Base-by-base conservation (phyloP, 352 stramenopile genomes). In the Plasmopara halstedii region DNA sequence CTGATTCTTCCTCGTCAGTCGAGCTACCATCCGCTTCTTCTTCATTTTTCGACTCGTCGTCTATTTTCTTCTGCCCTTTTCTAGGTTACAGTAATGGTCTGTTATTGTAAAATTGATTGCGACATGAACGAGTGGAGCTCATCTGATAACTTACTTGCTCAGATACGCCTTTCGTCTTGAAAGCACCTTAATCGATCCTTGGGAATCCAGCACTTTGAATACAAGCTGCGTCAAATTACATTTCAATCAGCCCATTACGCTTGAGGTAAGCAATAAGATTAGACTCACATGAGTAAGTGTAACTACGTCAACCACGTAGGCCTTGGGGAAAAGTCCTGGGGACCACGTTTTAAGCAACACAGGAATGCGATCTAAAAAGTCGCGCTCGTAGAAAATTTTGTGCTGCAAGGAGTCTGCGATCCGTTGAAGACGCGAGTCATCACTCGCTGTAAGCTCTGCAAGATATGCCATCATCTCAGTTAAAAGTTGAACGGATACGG, bases 361-460 rank as follows among this genome's bases (percentile, higher is more conserved):
- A 0, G 82, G 82, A 31, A 94, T 50, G 1, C 82, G 79, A 54
- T 94, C 82, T 6, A 94, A 43, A 39, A 94, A 94, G 40, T 94
- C 82, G 23, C 82, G 82, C 42, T 94, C 82, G 38, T 94, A 94
- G 29, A 94, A 75, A 39, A 94, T 82, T 42, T 94, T 94, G 64
- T 94, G 82, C 47, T 94, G 82, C 19, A 94, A 49, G 8, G 79
- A 91, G 42, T 91, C 77, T 4, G 77, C 79, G 35, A 94, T 90
- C 13, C 78, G 72, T 48, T 88, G 74, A 20, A 85, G 81, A n/a
- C 79, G 76, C 13, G 71, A 53, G 34, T 94, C 82, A 29, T 88
- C 70, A 46, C 79, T 91, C 1, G 57, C 59, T 19, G 67, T 58
- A 19, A 94, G 59, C 47, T 91, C 77, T 11, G 72, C 70, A 20